Percentiles rank a stretch among this genome's conserved stretches.
phyloP scores from a whole-genome alignment of 1,284 basidiomycete genomes.

The Papiliotrema laurentii region DNA sequence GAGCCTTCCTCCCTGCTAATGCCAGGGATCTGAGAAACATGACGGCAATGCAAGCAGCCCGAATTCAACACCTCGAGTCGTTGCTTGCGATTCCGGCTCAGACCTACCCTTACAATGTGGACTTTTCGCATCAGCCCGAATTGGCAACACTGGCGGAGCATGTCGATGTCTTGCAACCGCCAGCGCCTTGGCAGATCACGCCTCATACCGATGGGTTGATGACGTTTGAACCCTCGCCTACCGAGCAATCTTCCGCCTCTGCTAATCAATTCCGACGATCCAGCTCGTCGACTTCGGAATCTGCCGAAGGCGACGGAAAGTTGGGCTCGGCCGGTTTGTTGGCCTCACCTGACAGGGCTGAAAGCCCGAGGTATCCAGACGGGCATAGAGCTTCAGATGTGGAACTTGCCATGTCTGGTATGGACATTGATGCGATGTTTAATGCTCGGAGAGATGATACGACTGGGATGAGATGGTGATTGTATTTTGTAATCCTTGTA shows the following conservation, averaged over 20 bases:
- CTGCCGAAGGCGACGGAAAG: constrained; percentile 18
- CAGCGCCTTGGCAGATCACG: background rate
- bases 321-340: background rate
- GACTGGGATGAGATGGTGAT: too few relatives aligned
- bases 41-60: constrained; percentile 27
- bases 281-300: constrained; percentile 9
- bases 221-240: constrained; percentile 30
- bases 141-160: constrained; percentile 7
- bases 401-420: constrained; percentile 16
- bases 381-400: constrained; percentile 9
- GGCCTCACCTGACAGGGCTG: too few relatives aligned
- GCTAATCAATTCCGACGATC: constrained; percentile 21
- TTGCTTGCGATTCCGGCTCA: constrained; percentile 17
- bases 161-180: constrained; percentile 19
- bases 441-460: constrained; percentile 13
- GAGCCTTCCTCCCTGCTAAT: background rate
- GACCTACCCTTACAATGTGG: background rate
- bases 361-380: constrained; percentile 5
- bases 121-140: background rate
- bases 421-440: constrained; percentile 28
- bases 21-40: constrained; percentile 31
- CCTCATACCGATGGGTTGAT: constrained; percentile 17
- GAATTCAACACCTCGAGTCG: constrained; percentile 37
- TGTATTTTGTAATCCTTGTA: too few relatives aligned
- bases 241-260: constrained; percentile 21